Conservation (phyloP, 257 asterid species). For the Solanum infundibuliforme region DNA sequence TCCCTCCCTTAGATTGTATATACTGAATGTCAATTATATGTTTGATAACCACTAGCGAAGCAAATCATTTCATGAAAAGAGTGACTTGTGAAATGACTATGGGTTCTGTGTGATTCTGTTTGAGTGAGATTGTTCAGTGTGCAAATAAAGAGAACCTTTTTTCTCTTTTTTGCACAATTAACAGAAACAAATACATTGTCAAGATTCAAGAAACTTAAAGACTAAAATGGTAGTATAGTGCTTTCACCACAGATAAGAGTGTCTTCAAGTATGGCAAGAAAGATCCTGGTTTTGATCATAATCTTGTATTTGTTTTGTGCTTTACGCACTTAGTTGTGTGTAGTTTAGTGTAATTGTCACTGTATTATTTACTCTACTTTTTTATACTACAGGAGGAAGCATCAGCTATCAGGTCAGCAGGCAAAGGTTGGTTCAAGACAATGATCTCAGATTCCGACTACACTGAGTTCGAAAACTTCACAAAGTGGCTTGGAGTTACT, state of each 20-base stretch:
- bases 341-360: not conserved
- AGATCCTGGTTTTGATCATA: not conserved
- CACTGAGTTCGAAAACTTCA: constrained; percentile 68
- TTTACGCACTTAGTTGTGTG: not conserved
- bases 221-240: not conserved
- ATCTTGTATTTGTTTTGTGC: not conserved
- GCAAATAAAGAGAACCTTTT: not conserved
- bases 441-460: constrained; percentile 84
- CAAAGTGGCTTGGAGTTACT: constrained; percentile 79
- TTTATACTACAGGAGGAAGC: constrained; percentile 57
- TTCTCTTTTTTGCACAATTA: not conserved
- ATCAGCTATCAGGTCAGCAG: constrained; percentile 43
- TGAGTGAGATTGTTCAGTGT: not conserved
- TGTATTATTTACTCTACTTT: not conserved
- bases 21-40: not conserved
- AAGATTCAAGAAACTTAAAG: not conserved
- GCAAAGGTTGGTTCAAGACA: constrained; percentile 73
- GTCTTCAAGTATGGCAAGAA: not conserved
- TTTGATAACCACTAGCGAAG: not conserved
- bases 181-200: not conserved
- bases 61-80: not conserved
- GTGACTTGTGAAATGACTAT: not conserved
- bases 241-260: too few species aligned
- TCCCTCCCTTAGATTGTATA: not conserved
- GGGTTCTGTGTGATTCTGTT: not conserved